phyloP scores from a whole-genome alignment of 441 rosid species.

The Codiaeum variegatum region DNA sequence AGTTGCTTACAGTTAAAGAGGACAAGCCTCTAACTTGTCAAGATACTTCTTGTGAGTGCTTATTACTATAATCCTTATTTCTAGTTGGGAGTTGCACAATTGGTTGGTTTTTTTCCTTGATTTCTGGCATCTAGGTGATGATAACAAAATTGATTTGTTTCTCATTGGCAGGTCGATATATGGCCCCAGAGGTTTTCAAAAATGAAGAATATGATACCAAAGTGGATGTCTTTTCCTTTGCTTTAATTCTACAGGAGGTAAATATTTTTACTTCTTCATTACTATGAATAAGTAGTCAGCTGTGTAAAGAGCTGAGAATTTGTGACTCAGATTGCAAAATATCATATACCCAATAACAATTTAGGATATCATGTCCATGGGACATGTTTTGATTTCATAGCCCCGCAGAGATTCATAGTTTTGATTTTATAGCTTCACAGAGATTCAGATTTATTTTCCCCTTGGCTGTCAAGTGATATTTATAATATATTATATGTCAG shows the following conservation, averaged over 20 bases:
- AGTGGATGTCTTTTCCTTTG: constrained; percentile 94
- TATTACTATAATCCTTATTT: constrained; percentile 9
- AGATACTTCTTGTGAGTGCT: constrained; percentile 67
- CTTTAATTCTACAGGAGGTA: constrained; percentile 91
- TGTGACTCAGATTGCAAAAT: background rate
- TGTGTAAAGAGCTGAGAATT: background rate
- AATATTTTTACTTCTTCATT: constrained; percentile 7
- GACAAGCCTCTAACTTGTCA: constrained; percentile 60
- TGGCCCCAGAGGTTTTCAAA: constrained; percentile 86
- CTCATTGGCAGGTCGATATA: constrained; percentile 62
- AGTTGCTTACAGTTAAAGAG: constrained; percentile 81
- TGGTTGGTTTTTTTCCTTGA: background rate
- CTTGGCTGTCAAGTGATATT: constrained; percentile 13
- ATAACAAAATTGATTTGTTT: constrained; percentile 14
- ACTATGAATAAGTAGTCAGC: background rate
- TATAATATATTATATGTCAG: constrained; percentile 33
- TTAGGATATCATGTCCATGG: background rate
- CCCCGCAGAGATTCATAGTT: background rate
- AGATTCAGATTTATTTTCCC: background rate
- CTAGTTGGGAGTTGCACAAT: background rate
- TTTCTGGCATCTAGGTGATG: no score
- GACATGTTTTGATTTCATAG: constrained; percentile 2
- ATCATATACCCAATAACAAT: background rate
- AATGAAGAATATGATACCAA: constrained; percentile 78
- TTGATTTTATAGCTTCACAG: background rate